A percentile compares a stretch with the other conserved stretches of the same genome.
Evolutionary conservation across 768 basidiomycete genomes (phyloP).

Genomic region (Lactarius tabidus): DNA sequence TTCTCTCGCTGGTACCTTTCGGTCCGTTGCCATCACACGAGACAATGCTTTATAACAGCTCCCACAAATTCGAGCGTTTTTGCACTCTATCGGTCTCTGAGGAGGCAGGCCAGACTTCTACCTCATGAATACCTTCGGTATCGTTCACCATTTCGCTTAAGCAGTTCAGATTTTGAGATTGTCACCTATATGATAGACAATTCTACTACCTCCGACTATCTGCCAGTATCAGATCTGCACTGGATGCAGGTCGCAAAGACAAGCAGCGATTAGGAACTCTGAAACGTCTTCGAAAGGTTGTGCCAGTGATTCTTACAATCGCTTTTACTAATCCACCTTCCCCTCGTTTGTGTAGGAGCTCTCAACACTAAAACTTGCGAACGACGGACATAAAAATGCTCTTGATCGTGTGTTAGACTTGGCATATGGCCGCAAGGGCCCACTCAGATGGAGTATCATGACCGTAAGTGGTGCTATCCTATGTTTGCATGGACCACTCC

Average conservation of each 20-base stretch:
- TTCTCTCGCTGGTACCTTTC: background rate
- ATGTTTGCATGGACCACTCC: conserved; percentile 2
- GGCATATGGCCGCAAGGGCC: conserved; percentile 76
- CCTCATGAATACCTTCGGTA: conserved; percentile 48
- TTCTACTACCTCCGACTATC: conserved; percentile 60
- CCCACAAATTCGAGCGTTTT: conserved; percentile 23
- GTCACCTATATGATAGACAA: conserved; percentile 39
- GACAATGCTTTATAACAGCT: background rate
- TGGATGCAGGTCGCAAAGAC: conserved; percentile 33
- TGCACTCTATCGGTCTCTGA: conserved; percentile 39
- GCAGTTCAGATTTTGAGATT: background rate
- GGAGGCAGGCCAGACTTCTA: conserved; percentile 41
- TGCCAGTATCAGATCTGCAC: conserved; percentile 53
- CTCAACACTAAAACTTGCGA: conserved; percentile 50
- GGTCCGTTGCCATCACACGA: background rate
- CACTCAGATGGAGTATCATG: conserved; percentile 63
- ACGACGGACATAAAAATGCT: conserved; percentile 43
- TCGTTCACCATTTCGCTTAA: background rate
- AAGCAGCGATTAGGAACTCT: conserved; percentile 39
- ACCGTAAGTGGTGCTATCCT: conserved; percentile 41
- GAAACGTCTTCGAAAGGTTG: conserved; percentile 52
- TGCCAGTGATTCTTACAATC: background rate
- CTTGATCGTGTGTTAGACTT: conserved; percentile 58
- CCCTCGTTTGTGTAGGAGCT: conserved; percentile 42
- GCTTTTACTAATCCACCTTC: conserved; percentile 3